Conservation (phyloP, 768 basidiomycete species). For the Pilatotrama ljubarskyi region DNA sequence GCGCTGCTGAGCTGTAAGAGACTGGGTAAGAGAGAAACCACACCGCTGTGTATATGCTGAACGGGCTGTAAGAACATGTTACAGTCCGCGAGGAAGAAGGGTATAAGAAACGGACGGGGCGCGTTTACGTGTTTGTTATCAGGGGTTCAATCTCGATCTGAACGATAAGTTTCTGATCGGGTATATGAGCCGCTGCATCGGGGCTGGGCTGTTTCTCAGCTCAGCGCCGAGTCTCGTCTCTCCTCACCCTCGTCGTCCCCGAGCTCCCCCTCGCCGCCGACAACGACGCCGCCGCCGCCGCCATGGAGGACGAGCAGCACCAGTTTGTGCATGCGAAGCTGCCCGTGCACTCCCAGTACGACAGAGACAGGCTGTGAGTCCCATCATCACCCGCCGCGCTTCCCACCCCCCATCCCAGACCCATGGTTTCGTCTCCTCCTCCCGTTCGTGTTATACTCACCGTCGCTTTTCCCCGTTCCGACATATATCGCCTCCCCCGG, state of each 20-base stretch:
- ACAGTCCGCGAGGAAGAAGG: not conserved
- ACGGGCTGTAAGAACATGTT: not conserved
- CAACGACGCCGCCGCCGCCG: conserved; percentile 4
- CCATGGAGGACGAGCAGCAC: conserved; percentile 27
- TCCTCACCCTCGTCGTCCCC: conserved; percentile 4
- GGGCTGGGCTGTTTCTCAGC: not conserved
- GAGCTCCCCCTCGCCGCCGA: not conserved
- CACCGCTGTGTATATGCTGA: too few relatives aligned
- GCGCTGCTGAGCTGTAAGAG: too few relatives aligned
- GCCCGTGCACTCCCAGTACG: conserved; percentile 28
- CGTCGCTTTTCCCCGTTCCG: conserved; percentile 15
- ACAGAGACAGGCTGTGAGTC: conserved; percentile 42
- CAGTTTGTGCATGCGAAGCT: conserved; percentile 29
- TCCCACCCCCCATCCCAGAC: conserved; percentile 20
- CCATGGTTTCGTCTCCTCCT: conserved; percentile 22
- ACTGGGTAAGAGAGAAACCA: too few relatives aligned
- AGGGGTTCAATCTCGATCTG: conserved; percentile 1
- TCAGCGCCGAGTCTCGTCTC: conserved; percentile 6
- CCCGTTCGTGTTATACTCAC: conserved; percentile 15
- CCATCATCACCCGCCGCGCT: conserved; percentile 11
- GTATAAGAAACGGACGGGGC: not conserved
- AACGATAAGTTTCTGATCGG: conserved; percentile 13
- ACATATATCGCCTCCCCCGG: conserved; percentile 21
- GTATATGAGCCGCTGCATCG: conserved; percentile 11
- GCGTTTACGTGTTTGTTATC: not conserved